A percentile compares a stretch with the other conserved stretches of the same genome.
phyloP scores from a whole-genome alignment of 2,329 filamentous ascomycete species.

The Dactylonectria macrodidyma region DNA sequence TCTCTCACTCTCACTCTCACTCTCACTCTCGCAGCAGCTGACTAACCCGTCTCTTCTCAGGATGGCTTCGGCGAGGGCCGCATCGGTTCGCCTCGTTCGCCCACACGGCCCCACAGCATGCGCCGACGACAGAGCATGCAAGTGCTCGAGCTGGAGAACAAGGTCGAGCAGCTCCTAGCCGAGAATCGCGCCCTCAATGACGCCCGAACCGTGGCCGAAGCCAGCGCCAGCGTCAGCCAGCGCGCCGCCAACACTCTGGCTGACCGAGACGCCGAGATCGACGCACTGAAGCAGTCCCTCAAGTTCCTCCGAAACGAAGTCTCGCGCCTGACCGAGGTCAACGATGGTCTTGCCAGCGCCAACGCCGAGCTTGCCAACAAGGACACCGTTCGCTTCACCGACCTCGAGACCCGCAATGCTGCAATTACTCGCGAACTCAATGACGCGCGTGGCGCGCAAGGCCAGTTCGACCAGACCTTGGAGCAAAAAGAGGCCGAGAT shows the following conservation, averaged over 20 bases:
- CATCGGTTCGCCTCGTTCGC: conserved; percentile 89
- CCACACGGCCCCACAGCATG: conserved; percentile 94
- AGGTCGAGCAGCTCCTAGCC: conserved; percentile 85
- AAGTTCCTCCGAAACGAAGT: conserved; percentile 88
- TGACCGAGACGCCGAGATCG: conserved; percentile 90
- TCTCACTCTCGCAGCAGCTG: neutral
- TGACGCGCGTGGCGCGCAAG: conserved; percentile 74
- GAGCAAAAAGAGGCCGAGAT: conserved; percentile 89
- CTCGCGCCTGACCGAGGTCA: conserved; percentile 83
- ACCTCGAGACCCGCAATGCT: conserved; percentile 77
- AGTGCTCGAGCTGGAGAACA: conserved; percentile 89
- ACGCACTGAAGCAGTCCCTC: conserved; percentile 83
- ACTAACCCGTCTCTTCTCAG: conserved; percentile 63
- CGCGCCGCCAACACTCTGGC: conserved; percentile 79
- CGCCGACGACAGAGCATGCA: conserved; percentile 98
- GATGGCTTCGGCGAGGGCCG: conserved; percentile 94
- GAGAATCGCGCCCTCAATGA: conserved; percentile 88
- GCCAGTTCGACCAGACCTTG: conserved; percentile 75
- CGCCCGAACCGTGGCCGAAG: conserved; percentile 79
- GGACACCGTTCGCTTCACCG: conserved; percentile 79
- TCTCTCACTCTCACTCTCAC: conserved; percentile 14
- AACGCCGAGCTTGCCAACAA: conserved; percentile 84
- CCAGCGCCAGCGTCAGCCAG: conserved; percentile 71
- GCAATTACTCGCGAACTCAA: conserved; percentile 79
- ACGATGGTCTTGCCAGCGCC: conserved; percentile 82